phyloP scores from a whole-genome alignment of 371 early-diverging fungal genomes.

The Dichotomocladium elegans region DNA sequence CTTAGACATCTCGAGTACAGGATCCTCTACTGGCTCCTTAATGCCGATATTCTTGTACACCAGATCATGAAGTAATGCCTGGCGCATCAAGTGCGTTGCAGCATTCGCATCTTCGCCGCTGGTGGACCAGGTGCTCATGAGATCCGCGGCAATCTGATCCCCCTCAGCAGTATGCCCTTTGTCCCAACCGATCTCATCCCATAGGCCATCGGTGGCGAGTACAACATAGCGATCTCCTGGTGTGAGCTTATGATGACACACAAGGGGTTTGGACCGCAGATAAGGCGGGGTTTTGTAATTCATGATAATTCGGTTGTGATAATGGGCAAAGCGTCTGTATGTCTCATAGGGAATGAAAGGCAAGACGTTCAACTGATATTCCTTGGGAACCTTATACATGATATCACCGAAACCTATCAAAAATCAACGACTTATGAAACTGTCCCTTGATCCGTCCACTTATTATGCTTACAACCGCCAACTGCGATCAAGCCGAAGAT shows the following conservation, averaged over 20 bases:
- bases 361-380: constrained; percentile 54
- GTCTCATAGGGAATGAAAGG: constrained; percentile 50
- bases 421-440: constrained; percentile 39
- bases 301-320: constrained; percentile 59
- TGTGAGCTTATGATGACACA: constrained; percentile 62
- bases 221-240: constrained; percentile 79
- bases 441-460: neutral
- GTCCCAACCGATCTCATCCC: constrained; percentile 79
- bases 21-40: constrained; percentile 23
- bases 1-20: constrained; percentile 36
- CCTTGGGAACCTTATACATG: constrained; percentile 75
- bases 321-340: constrained; percentile 58
- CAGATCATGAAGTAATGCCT: constrained; percentile 56
- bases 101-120: constrained; percentile 68
- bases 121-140: constrained; percentile 26
- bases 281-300: constrained; percentile 89
- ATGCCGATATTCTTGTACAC: constrained; percentile 35
- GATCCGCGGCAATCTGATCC: constrained; percentile 35
- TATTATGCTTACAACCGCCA: constrained; percentile 37
- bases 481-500: constrained; percentile 50
- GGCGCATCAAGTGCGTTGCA: constrained; percentile 83
- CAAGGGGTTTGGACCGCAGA: constrained; percentile 86
- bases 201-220: constrained; percentile 92
- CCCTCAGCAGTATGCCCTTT: constrained; percentile 51
- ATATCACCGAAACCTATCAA: constrained; percentile 76